Evolutionary conservation across 345 rosid species (phyloP), one percentile per base, ranked within the genome.

Genomic region (Aurinia saxatilis): DNA sequence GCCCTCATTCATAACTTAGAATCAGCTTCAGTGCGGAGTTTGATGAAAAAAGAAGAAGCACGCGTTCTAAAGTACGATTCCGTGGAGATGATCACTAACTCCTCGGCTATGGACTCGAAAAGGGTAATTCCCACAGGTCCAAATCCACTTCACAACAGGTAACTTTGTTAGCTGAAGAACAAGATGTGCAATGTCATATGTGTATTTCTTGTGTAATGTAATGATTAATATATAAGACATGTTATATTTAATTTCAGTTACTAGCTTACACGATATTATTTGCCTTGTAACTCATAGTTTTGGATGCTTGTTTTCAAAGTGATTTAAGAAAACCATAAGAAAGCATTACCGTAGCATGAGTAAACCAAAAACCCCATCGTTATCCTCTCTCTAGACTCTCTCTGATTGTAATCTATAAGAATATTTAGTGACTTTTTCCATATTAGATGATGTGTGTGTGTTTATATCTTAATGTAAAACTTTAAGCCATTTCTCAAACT

Each of bases 141-240:
- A 56, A 70, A 70, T 56, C 74, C 74, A 23, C 64, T 70, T 11
- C 74, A 70, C 40, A 70, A 70, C 25, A 70, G 65, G 70, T 70
- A 56, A 61, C 58, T 70, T 48, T 31, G 48, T 14, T 10, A 18
- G 25, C 10, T 19, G 21, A 47, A 55, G 63, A 47, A 31, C 51
- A 55, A 48, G 13, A 63, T 29, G 39, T 54, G 63, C 14, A 55
- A 56, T 45, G 18, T 16, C 7, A 5, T 44, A 18, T 56, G 36
- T 16, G 31, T 49, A 49, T 56, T 70, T 68, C 18, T 68, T 53
- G 17, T 63, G 65, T 55, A 63, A 56, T 70, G 65, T 18, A 60
- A 36, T 36, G 41, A 44, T 45, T 8, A 50, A 58, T 33, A 6
- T 50, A 23, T 59, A 53, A 51, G 54, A 68, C 0, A 33, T 21